These are phyloP conservation scores for Xerocomus potaroensis DNA, from an alignment of 768 basidiomycete genomes.

Conservation along the genomic window DNA sequence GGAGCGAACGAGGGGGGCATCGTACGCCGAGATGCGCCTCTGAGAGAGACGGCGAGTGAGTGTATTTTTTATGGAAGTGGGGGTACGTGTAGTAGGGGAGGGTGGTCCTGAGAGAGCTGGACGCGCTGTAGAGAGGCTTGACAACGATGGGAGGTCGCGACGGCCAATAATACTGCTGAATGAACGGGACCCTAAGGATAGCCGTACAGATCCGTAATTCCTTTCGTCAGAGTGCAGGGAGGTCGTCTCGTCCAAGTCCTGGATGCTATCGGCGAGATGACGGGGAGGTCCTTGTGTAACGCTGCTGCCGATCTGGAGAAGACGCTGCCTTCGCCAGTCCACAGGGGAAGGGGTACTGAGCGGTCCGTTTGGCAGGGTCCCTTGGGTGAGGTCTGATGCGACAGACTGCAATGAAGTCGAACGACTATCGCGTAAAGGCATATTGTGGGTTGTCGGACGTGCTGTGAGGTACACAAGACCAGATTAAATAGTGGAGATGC, in stretches of 20 bases:
- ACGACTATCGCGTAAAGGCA: constrained; percentile 17
- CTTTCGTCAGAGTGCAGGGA: constrained; percentile 30
- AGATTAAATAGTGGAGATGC: no score
- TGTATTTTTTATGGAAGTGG: constrained; percentile 30
- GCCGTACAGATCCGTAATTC: constrained; percentile 56
- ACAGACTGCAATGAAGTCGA: constrained; percentile 22
- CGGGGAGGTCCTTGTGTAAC: neutral
- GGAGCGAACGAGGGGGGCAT: constrained; percentile 40
- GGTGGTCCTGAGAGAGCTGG: constrained; percentile 36
- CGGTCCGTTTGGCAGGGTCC: constrained; percentile 29
- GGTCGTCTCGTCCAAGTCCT: constrained; percentile 31
- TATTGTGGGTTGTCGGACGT: neutral
- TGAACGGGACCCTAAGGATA: constrained; percentile 26
- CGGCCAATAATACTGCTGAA: constrained; percentile 28
- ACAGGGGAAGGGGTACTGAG: constrained; percentile 51
- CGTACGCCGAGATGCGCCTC: constrained; percentile 73
- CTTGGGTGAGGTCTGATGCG: constrained; percentile 5
- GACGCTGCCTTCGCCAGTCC: constrained; percentile 56
- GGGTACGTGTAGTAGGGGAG: constrained; percentile 29
- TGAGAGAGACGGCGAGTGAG: constrained; percentile 41
- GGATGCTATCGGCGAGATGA: constrained; percentile 2
- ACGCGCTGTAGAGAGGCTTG: constrained; percentile 30
- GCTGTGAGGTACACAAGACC: neutral
- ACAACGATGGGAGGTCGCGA: constrained; percentile 36
- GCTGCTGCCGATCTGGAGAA: constrained; percentile 48